phyloP scores from a whole-genome alignment of 345 rosid species.

The Populus alba region DNA sequence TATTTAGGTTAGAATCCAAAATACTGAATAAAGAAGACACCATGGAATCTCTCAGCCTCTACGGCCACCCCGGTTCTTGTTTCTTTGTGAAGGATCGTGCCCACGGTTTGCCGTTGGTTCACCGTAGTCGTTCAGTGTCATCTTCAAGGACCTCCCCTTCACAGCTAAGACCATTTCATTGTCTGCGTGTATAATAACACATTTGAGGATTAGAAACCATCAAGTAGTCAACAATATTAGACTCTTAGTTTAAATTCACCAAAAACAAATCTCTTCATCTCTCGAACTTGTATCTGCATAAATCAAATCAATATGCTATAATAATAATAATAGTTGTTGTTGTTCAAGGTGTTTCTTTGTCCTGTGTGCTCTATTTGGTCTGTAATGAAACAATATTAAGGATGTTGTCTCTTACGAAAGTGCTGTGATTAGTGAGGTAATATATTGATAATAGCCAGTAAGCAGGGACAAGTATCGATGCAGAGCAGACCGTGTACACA shows the following conservation, averaged over 20 bases:
- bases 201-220: not conserved
- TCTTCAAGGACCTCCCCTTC: slow-evolving; percentile 47
- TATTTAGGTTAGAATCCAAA: not conserved
- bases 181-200: slow-evolving; percentile 14
- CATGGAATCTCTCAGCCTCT: slow-evolving; percentile 29
- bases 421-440: not conserved
- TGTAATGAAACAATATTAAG: not conserved
- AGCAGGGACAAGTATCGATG: not conserved
- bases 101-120: slow-evolving; percentile 53
- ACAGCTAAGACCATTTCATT: slow-evolving; percentile 14
- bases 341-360: not conserved
- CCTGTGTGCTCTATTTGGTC: not conserved
- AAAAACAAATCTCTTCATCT: not conserved
- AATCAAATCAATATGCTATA: not conserved
- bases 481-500: not conserved
- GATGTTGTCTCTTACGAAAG: not conserved
- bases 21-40: not conserved
- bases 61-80: slow-evolving; percentile 22
- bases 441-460: not conserved
- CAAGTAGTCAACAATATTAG: not conserved
- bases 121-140: slow-evolving; percentile 47
- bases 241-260: not conserved
- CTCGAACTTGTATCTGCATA: not conserved
- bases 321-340: no score
- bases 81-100: slow-evolving; percentile 49